Percentiles rank a stretch among this genome's conserved stretches.
Conservation (phyloP, 2,329 filamentous ascomycete species). For the Byssothecium circinans region DNA sequence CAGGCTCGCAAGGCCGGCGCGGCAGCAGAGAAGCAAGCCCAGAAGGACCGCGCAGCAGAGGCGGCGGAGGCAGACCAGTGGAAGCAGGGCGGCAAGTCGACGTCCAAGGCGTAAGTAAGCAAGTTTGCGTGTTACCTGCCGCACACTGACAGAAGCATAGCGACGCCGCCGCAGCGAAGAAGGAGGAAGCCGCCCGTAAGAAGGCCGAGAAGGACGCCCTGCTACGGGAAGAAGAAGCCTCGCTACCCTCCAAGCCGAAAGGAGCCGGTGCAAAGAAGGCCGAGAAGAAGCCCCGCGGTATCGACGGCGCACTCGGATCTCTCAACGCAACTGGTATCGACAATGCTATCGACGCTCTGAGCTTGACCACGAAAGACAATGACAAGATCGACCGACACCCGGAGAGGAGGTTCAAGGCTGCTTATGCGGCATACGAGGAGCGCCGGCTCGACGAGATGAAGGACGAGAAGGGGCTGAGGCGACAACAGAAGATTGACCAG, state of each 20-base stretch:
- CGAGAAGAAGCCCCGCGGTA: slow-evolving; percentile 60
- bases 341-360: slow-evolving; percentile 86
- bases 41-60: slow-evolving; percentile 65
- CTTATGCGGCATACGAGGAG: slow-evolving; percentile 81
- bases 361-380: slow-evolving; percentile 62
- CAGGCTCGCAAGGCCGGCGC: slow-evolving; percentile 91
- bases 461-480: slow-evolving; percentile 75
- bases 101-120: slow-evolving; percentile 75
- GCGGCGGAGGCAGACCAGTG: slow-evolving; percentile 75
- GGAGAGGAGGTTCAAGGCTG: slow-evolving; percentile 83
- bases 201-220: slow-evolving; percentile 90
- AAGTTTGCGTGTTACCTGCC: slow-evolving; percentile 5
- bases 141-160: slow-evolving; percentile 50
- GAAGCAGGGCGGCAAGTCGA: slow-evolving; percentile 82
- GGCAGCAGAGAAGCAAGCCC: slow-evolving; percentile 77
- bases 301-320: slow-evolving; percentile 62
- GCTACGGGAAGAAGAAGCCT: slow-evolving; percentile 79
- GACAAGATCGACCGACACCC: slow-evolving; percentile 85
- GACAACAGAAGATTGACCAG: slow-evolving; percentile 81
- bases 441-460: slow-evolving; percentile 82
- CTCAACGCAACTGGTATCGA: slow-evolving; percentile 89
- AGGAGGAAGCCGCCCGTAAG: slow-evolving; percentile 78
- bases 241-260: slow-evolving; percentile 64
- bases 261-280: slow-evolving; percentile 66
- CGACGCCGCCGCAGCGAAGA: slow-evolving; percentile 81